Base-by-base conservation (phyloP, 2,329 filamentous ascomycete species). In the Alternaria brassicicola region DNA sequence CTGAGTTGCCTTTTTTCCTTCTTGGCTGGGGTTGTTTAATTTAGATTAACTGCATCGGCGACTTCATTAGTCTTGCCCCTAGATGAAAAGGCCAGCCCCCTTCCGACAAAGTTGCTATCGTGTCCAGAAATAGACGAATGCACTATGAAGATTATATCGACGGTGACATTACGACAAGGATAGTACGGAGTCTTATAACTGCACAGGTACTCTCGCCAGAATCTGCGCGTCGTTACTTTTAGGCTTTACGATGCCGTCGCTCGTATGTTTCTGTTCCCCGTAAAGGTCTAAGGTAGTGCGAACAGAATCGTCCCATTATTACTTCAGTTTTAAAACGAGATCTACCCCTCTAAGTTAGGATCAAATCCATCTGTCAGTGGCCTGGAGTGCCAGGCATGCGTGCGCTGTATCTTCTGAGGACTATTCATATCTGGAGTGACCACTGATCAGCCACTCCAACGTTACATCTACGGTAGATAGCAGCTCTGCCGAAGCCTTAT, bases 31-130 rank as follows among this genome's bases (percentile, higher is more conserved):
- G 33, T 64, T 26, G 19, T 63, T 15, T 59, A 66, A 63, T 64
- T 63, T 61, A 64, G 28, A 66, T 66, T 64, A 66, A 48, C 19
- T 45, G 55, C 39, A 49, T 58, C 46, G 8, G 36, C 42, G 33
- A 15, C 48, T 25, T 48, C 58, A 62, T 61, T n/a, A 63, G 57
- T 47, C 17, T 21, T 19, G 41, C 43, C 63, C 57, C 55, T 61
- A 57, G 19, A n/a, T 25, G 2, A 25, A 45, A 48, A 26, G 17
- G 21, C 35, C 28, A 52, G 58, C 4, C 26, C 26, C 42, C 25
- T 26, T 47, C 42, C 31, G 36, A 39, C 17, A n/a, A 21, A 23
- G 21, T 12, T 43, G 49, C 48, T 42, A 33, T 19, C 42, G 25
- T 28, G 36, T 41, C 43, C 31, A 30, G 48, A 55, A 41, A 53